Percentiles rank a stretch among this genome's conserved stretches.
Evolutionary conservation across 768 basidiomycete species (phyloP).

Genomic region (Coprinopsis sp.): DNA sequence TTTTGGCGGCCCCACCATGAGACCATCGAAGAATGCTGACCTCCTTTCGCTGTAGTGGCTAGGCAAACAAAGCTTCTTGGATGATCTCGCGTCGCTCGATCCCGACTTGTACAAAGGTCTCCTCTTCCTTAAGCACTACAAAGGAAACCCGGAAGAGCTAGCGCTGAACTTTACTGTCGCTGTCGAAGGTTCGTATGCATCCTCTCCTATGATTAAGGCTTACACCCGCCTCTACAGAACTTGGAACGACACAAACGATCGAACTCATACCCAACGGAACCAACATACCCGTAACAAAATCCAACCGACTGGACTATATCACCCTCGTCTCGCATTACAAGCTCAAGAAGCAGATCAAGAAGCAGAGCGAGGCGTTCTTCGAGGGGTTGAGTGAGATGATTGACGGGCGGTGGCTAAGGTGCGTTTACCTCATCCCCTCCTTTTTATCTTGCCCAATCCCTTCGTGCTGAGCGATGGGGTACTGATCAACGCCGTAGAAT

Average conservation of each 20-base stretch:
- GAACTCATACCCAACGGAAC: conserved; percentile 81
- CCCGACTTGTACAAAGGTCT: conserved; percentile 90
- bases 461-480: too few species aligned
- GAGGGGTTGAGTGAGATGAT: conserved; percentile 91
- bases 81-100: conserved; percentile 89
- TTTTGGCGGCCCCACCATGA: too few species aligned
- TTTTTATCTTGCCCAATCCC: not conserved
- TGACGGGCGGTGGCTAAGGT: conserved; percentile 84
- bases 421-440: conserved; percentile 10
- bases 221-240: conserved; percentile 44
- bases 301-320: conserved; percentile 89
- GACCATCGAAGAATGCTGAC: too few species aligned
- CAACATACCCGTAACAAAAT: conserved; percentile 79
- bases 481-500: too few species aligned
- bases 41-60: conserved; percentile 59
- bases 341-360: conserved; percentile 82
- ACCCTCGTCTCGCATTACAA: conserved; percentile 85
- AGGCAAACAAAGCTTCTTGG: conserved; percentile 85
- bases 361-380: conserved; percentile 84
- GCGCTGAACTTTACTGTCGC: conserved; percentile 87
- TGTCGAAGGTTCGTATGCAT: conserved; percentile 60
- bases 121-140: conserved; percentile 89
- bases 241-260: conserved; percentile 69
- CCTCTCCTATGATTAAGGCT: not conserved
- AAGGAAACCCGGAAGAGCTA: conserved; percentile 81